These are phyloP conservation scores for Arachis stenosperma DNA, from an alignment of 306 rosid genomes.

Conservation along the genomic window DNA sequence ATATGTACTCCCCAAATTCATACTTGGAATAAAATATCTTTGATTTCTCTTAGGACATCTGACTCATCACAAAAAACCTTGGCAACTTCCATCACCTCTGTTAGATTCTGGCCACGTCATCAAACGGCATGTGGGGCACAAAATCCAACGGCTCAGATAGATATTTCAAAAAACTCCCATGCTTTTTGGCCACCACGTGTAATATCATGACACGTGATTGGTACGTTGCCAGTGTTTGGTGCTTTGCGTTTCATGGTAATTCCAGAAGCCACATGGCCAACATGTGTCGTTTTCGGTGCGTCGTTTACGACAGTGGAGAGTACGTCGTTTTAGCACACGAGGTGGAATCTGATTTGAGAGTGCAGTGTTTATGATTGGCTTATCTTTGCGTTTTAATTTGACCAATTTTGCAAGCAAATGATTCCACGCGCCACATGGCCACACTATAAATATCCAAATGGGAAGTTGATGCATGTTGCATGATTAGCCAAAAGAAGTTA, in stretches of 20 bases:
- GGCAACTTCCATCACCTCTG: background rate
- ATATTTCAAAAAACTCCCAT: background rate
- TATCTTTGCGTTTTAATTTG: background rate
- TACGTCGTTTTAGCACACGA: constrained; percentile 35
- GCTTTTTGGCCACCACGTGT: constrained; percentile 13
- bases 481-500: background rate
- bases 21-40: background rate
- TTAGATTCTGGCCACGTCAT: constrained; percentile 22
- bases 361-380: background rate
- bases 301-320: background rate
- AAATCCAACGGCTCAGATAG: background rate
- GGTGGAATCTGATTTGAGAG: constrained; percentile 22
- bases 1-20: too few species aligned
- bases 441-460: too few species aligned
- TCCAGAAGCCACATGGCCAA: constrained; percentile 28
- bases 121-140: background rate
- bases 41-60: background rate
- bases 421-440: constrained; percentile 31
- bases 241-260: background rate
- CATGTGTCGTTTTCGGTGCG: background rate
- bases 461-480: background rate
- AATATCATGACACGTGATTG: constrained; percentile 23
- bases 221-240: background rate
- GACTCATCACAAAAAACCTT: background rate
- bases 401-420: background rate